Evolutionary conservation across 192 early-diverging fungal genomes (phyloP).

Genomic region (Backusella macrospora): DNA sequence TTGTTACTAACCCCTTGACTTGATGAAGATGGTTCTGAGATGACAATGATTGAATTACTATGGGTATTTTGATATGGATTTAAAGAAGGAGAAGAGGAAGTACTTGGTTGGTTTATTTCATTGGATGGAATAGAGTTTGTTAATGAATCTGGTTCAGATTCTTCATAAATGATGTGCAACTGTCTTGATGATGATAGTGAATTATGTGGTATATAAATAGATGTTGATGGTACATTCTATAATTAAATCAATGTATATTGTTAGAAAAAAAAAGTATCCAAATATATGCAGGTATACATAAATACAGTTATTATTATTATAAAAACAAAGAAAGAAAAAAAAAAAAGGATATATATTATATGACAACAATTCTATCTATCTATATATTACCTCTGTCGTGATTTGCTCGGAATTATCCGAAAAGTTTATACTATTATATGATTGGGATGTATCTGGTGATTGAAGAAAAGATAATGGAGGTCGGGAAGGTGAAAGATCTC

Average conservation of each 20-base stretch:
- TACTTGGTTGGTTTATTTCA: background rate
- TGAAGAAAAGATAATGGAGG: constrained; percentile 4
- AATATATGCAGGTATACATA: no score
- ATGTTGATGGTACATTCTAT: background rate
- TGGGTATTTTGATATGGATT: background rate
- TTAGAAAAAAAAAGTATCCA: background rate
- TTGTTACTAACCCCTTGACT: no score
- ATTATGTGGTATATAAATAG: constrained; percentile 4
- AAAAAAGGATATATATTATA: no score
- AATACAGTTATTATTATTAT: no score
- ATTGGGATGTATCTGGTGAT: background rate
- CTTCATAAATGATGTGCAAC: constrained; percentile 15
- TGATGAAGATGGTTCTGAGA: background rate
- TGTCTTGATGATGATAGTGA: background rate
- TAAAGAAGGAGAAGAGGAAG: background rate
- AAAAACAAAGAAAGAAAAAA: no score
- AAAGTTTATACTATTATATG: background rate
- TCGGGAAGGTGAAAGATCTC: background rate
- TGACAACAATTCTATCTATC: no score
- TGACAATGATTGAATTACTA: background rate
- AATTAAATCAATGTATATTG: background rate
- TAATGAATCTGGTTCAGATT: background rate
- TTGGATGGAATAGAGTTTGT: background rate
- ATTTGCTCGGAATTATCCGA: background rate
- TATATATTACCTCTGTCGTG: background rate